These are phyloP conservation scores for Abortiporus biennis DNA, from an alignment of 1,284 basidiomycete species.

Conservation along the genomic window DNA sequence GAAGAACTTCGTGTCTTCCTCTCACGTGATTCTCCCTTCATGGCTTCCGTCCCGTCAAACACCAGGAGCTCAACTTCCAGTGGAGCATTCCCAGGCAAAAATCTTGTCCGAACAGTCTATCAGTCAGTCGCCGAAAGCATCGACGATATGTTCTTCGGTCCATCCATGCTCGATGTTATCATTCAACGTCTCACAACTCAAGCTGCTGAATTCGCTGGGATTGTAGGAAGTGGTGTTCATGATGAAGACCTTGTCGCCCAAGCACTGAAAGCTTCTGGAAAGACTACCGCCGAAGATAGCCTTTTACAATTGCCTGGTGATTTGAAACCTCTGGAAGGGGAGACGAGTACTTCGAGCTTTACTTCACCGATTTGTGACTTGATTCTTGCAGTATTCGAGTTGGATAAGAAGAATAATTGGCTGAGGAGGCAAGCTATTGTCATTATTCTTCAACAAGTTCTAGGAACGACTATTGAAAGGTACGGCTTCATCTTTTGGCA, in stretches of 20 bases:
- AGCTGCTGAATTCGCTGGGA: slow-evolving; percentile 81
- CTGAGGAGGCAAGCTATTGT: slow-evolving; percentile 93
- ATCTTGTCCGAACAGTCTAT: slow-evolving; percentile 80
- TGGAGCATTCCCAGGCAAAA: slow-evolving; percentile 54
- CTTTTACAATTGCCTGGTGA: slow-evolving; percentile 66
- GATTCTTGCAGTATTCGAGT: slow-evolving; percentile 87
- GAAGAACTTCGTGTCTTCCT: slow-evolving; percentile 82
- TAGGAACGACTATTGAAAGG: slow-evolving; percentile 95
- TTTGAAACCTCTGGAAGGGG: slow-evolving; percentile 76
- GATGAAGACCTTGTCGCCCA: slow-evolving; percentile 82
- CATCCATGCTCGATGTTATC: slow-evolving; percentile 92
- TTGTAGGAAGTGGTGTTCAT: slow-evolving; percentile 72
- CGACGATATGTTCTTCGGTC: slow-evolving; percentile 90
- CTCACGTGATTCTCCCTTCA: slow-evolving; percentile 79
- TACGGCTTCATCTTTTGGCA: no score
- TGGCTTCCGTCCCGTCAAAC: slow-evolving; percentile 43
- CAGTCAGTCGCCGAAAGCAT: slow-evolving; percentile 86
- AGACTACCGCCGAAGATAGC: slow-evolving; percentile 56
- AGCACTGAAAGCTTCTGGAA: slow-evolving; percentile 65
- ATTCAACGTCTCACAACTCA: slow-evolving; percentile 84
- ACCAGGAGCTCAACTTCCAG: slow-evolving; percentile 22
- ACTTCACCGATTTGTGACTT: slow-evolving; percentile 93
- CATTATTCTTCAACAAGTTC: slow-evolving; percentile 91
- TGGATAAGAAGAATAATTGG: slow-evolving; percentile 96
- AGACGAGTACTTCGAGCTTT: slow-evolving; percentile 81